Evolutionary conservation across 2,329 filamentous ascomycete species (phyloP), one percentile per base, ranked within the genome.

Genomic region (Fusarium metavorans): DNA sequence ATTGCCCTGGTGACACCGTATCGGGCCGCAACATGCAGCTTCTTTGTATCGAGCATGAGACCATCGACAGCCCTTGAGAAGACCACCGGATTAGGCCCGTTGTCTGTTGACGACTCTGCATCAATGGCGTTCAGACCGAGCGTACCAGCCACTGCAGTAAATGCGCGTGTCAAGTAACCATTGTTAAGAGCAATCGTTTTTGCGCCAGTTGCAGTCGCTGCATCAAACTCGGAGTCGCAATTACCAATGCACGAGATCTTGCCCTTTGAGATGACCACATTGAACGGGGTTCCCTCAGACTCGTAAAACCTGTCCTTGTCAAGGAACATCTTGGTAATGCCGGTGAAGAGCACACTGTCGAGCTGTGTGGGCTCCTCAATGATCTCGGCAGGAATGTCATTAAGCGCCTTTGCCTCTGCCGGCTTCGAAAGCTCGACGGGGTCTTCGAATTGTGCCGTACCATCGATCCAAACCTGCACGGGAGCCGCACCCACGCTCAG

Each of bases 71-170:
- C 91, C 13, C 90, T 87, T 54, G 88, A 90, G 75, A 92, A 92
- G 7, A 83, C 78, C 0, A 84, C 79, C 0, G 81, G 80, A 66
- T 83, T 85, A 2, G 79, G 78, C 2, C 89, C 89, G 68, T 90
- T 89, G 71, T 89, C 88, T 0, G 87, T 89, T 54, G 83, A 82
- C 9, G 83, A 78, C 71, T 93, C 92, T 6, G 85, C 85, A 67
- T 89, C 87, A 63, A 94, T 93, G 63, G 90, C 91, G 71, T 88
- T 88, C 8, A 94, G 85, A 1, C 92, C 92, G 0, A 94, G 82
- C 2, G 84, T 83, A 5, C 90, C 88, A 1, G 88, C 91, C 34
- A 92, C 89, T 2, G 88, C 89, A 4, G 89, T 91, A 70, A 93
- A 87, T 0, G 90, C 85, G 7, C 87, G 84, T 7, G 88, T 88